A percentile compares a stretch with the other conserved stretches of the same genome.
Conservation (phyloP, 148 eudicot species). For the Dianthus caryophyllus region DNA sequence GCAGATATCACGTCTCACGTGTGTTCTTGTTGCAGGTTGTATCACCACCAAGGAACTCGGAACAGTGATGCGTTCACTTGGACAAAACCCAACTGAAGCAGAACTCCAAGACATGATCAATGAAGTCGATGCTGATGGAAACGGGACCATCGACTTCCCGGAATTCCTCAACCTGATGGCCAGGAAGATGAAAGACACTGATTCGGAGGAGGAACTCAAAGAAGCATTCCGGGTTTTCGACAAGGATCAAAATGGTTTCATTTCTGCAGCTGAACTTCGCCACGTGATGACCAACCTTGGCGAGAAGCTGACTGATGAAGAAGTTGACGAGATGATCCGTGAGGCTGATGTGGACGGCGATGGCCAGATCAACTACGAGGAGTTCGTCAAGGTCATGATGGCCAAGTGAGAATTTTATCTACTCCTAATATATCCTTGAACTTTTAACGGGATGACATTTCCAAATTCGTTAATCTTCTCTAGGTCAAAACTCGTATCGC, state of each 20-base stretch:
- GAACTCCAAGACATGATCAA: conserved; percentile 46
- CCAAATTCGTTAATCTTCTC: conserved; percentile 20
- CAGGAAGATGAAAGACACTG: conserved; percentile 41
- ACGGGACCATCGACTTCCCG: conserved; percentile 35
- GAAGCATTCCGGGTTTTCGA: conserved; percentile 46
- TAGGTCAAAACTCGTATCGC: conserved; percentile 31
- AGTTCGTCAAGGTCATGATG: conserved; percentile 47
- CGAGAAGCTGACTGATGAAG: conserved; percentile 42
- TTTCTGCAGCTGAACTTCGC: conserved; percentile 43
- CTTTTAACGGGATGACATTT: conserved; percentile 17
- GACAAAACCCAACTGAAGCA: conserved; percentile 46
- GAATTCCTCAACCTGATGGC: conserved; percentile 45
- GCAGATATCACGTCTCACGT: neutral
- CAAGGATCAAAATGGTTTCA: conserved; percentile 47
- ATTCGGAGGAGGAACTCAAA: conserved; percentile 40
- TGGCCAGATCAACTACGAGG: conserved; percentile 48
- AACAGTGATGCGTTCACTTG: conserved; percentile 44
- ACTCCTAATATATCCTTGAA: conserved; percentile 9
- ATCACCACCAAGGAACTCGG: conserved; percentile 47
- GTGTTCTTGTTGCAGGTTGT: conserved; percentile 21
- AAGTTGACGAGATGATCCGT: conserved; percentile 45
- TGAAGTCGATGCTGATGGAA: conserved; percentile 42
- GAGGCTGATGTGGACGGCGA: conserved; percentile 46
- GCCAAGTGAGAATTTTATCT: conserved; percentile 36
- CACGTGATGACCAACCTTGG: conserved; percentile 47